Evolutionary conservation across 495 filamentous ascomycete genomes (phyloP).

Genomic region (Neurospora sp.): DNA sequence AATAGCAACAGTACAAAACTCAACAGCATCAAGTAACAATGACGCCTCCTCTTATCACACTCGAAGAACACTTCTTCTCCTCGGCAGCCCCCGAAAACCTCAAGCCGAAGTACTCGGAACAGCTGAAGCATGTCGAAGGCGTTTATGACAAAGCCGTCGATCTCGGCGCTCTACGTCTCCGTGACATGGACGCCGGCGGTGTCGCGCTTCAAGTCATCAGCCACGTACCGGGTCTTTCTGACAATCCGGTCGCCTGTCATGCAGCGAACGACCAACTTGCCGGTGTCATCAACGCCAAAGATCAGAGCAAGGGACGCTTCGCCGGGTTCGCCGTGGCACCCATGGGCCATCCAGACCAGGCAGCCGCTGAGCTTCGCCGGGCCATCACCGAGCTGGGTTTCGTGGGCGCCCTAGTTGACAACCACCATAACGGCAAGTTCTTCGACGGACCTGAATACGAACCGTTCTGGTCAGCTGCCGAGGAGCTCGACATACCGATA

Average conservation of each 20-base stretch:
- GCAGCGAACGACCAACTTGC: slow-evolving; percentile 45
- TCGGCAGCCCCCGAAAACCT: slow-evolving; percentile 16
- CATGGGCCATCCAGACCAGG: slow-evolving; percentile 33
- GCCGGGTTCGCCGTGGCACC: slow-evolving; percentile 46
- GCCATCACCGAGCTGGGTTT: slow-evolving; percentile 36
- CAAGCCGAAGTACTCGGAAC: slow-evolving; percentile 14
- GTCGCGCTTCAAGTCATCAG: slow-evolving; percentile 49
- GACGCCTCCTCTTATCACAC: slow-evolving; percentile 37
- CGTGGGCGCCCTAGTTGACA: slow-evolving; percentile 48
- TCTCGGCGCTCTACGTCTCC: slow-evolving; percentile 33
- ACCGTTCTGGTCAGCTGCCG: slow-evolving; percentile 36
- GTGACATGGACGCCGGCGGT: slow-evolving; percentile 39
- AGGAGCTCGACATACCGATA: slow-evolving; percentile 44
- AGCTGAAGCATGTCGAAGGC: slow-evolving; percentile 18
- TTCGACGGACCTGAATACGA: slow-evolving; percentile 37
- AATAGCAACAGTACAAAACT: background rate
- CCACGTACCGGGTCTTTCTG: slow-evolving; percentile 32
- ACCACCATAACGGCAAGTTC: slow-evolving; percentile 38
- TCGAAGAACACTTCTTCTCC: slow-evolving; percentile 52
- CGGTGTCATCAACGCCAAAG: slow-evolving; percentile 22
- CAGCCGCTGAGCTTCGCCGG: slow-evolving; percentile 38
- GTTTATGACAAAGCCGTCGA: slow-evolving; percentile 24
- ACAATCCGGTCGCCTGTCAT: slow-evolving; percentile 24
- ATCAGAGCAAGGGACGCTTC: slow-evolving; percentile 32
- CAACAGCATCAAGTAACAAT: background rate